A percentile compares a stretch with the other conserved stretches of the same genome.
These are phyloP conservation scores for Dalechampia spathulata DNA, from an alignment of 441 rosid species.

Conservation along the genomic window DNA sequence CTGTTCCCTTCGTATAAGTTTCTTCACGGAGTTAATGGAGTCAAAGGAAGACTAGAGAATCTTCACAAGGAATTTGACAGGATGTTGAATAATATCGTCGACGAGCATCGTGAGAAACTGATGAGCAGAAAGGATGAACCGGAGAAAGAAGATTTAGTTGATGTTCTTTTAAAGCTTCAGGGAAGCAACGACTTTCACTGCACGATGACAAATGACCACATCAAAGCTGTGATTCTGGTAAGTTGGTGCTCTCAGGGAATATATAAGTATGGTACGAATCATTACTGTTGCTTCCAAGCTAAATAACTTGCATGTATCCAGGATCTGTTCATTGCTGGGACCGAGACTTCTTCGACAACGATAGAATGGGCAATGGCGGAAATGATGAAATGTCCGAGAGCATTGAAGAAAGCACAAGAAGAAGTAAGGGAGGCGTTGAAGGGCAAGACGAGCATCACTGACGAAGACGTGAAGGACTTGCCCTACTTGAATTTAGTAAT, in stretches of 20 bases:
- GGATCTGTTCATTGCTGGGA: slow-evolving; percentile 52
- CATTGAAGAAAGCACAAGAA: slow-evolving; percentile 34
- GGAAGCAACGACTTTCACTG: slow-evolving; percentile 10
- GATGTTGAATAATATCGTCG: slow-evolving; percentile 13
- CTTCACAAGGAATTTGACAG: slow-evolving; percentile 4
- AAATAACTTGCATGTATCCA: slow-evolving; percentile 2
- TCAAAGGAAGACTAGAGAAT: slow-evolving; percentile 4
- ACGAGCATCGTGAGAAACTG: slow-evolving; percentile 12
- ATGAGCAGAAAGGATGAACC: neutral
- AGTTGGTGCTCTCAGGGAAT: too few species aligned
- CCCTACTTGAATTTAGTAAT: slow-evolving; percentile 35
- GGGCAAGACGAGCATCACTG: slow-evolving; percentile 30
- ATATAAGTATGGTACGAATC: neutral
- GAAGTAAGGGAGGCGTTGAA: slow-evolving; percentile 47
- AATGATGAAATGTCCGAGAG: slow-evolving; percentile 35
- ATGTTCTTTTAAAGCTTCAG: slow-evolving; percentile 19
- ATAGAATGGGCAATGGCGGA: slow-evolving; percentile 55
- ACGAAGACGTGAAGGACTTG: slow-evolving; percentile 37
- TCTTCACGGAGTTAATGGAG: slow-evolving; percentile 15
- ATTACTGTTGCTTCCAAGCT: neutral
- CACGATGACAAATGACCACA: slow-evolving; percentile 5
- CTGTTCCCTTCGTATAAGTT: slow-evolving; percentile 18
- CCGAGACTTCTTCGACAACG: slow-evolving; percentile 45
- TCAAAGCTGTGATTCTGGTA: slow-evolving; percentile 20
- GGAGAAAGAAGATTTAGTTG: slow-evolving; percentile 17